Evolutionary conservation across 2,329 filamentous ascomycete species (phyloP), one percentile per base, ranked within the genome.

Genomic region (Curvularia lunata): DNA sequence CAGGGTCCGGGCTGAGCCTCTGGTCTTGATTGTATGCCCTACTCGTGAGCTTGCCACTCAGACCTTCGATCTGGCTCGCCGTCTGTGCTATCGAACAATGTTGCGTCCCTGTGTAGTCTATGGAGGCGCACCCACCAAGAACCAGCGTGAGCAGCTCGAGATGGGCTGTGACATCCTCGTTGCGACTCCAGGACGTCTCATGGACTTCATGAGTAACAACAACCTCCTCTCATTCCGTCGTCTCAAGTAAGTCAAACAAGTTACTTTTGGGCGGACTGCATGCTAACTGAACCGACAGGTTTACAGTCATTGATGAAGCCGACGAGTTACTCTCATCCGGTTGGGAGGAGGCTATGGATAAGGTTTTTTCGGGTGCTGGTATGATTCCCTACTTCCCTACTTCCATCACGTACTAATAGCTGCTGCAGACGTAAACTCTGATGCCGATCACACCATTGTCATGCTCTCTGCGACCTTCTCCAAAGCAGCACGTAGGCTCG

Each of bases 401-500:
- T 3, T 16, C 3, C 8, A 34, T 38, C 18, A 19, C 45, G 37
- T 46, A 60, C 70, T 67, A 34, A 68, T 27, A 13, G 10, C 5
- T n/a, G 5, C 23, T 38, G 3, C 58, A 82, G 80, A 97, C 83
- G 87, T 77, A 80, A 96, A 97, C 60, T 87, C 90, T 55, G 92
- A 89, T 68, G 85, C 82, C 6, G 86, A 89, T 57, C 86, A 88
- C 65, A 80, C 81, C 7, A 88, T 86, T 75, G 83, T 96, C 78
- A 89, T 99, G 80, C 98, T 98, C 76, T 97, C 92, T 0, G 95
- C 95, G 0, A 98, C 95, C 0, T 98, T 99, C 77, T 91, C 93
- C 40, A 92, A 90, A 79, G 81, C 80, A 0, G 87, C 91, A 62
- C 91, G 92, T 28, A 83, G 89, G 23, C 79, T 98, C 13, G 94